phyloP scores from a whole-genome alignment of 1,284 basidiomycete species.

The Papiliotrema terrestris region DNA sequence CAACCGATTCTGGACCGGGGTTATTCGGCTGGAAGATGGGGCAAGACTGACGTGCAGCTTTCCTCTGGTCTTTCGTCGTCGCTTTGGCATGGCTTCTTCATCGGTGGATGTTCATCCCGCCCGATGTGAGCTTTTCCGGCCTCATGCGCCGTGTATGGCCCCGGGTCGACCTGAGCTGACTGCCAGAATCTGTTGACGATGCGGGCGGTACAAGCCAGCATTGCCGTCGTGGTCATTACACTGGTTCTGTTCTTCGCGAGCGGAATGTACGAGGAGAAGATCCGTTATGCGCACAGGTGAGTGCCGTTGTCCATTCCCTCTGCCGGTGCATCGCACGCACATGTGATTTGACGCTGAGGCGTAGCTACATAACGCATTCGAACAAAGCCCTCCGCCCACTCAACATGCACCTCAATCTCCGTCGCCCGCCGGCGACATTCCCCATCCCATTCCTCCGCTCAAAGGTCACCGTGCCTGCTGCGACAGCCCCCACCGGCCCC shows the following conservation, averaged over 20 bases:
- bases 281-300: slow-evolving; percentile 90
- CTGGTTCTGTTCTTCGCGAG: slow-evolving; percentile 93
- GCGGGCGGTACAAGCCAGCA: slow-evolving; percentile 57
- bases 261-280: slow-evolving; percentile 94
- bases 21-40: not conserved
- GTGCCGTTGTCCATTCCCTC: slow-evolving; percentile 30
- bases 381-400: slow-evolving; percentile 86
- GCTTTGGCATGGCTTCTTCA: slow-evolving; percentile 28
- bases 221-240: slow-evolving; percentile 83
- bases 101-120: slow-evolving; percentile 28
- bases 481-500: slow-evolving; percentile 22
- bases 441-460: slow-evolving; percentile 66
- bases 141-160: not conserved
- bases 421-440: slow-evolving; percentile 59
- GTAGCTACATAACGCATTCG: slow-evolving; percentile 92
- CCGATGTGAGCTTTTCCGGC: slow-evolving; percentile 21
- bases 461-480: slow-evolving; percentile 20
- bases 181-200: slow-evolving; percentile 10
- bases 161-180: not conserved
- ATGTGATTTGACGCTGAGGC: not conserved
- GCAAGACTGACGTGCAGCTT: slow-evolving; percentile 20
- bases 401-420: slow-evolving; percentile 96
- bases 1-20: too few relatives aligned
- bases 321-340: not conserved
- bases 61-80: slow-evolving; percentile 37